These are phyloP conservation scores for Articulospora tetracladia DNA, from an alignment of 495 filamentous ascomycete genomes.

Conservation along the genomic window DNA sequence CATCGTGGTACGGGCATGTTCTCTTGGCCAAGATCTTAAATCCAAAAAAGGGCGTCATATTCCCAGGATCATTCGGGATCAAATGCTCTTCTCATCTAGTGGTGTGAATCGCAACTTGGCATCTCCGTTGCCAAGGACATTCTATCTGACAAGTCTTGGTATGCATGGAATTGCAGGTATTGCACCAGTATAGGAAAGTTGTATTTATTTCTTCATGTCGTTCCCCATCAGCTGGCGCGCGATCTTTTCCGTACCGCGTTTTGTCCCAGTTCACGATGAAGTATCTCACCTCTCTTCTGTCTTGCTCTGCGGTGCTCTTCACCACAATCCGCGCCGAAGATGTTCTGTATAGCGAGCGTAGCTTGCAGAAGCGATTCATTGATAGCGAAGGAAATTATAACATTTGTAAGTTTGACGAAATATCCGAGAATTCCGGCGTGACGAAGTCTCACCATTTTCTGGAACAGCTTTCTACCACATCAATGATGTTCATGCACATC, in stretches of 20 bases:
- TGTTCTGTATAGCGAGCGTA: slow-evolving; percentile 35
- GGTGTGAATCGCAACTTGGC: no score
- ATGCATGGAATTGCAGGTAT: no score
- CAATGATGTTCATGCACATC: slow-evolving; percentile 59
- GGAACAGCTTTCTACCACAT: slow-evolving; percentile 49
- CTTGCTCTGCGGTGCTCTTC: background rate
- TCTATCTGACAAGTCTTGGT: background rate
- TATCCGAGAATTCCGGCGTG: background rate
- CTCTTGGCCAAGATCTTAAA: no score
- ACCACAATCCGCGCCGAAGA: slow-evolving; percentile 26
- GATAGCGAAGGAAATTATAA: slow-evolving; percentile 50
- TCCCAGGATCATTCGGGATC: no score
- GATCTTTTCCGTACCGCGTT: background rate
- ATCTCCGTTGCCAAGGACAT: no score
- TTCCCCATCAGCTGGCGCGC: background rate
- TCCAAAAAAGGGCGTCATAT: no score
- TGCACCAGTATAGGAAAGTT: background rate
- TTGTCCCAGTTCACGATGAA: background rate
- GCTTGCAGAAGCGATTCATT: slow-evolving; percentile 43
- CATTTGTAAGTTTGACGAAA: slow-evolving; percentile 30
- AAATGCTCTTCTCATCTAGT: no score
- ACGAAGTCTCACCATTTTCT: background rate
- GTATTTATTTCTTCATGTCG: background rate
- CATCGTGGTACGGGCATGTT: no score
- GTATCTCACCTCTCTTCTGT: background rate